Percentiles rank a stretch among this genome's conserved stretches.
Evolutionary conservation across 495 filamentous ascomycete species (phyloP).

Genomic region (Xylaria sp.): DNA sequence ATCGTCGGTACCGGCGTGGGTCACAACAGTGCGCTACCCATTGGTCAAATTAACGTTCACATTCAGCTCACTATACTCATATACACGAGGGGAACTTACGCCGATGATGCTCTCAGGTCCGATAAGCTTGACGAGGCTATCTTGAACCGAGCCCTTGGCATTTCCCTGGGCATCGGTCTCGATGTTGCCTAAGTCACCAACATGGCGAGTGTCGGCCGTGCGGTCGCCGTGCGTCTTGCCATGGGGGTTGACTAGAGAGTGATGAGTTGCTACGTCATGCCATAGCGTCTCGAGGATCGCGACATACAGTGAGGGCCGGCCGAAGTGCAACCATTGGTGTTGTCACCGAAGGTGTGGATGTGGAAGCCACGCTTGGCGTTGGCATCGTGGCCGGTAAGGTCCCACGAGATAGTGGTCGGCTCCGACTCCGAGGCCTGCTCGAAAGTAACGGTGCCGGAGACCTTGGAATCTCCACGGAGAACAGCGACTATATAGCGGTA

Average conservation of each 20-base stretch:
- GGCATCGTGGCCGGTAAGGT: slow-evolving; percentile 90
- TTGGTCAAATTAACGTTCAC: slow-evolving; percentile 31
- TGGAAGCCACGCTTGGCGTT: slow-evolving; percentile 97
- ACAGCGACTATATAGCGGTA: slow-evolving; percentile 73
- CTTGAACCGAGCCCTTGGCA: slow-evolving; percentile 73
- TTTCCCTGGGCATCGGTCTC: slow-evolving; percentile 92
- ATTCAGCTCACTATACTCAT: neutral
- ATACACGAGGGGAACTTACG: slow-evolving; percentile 61
- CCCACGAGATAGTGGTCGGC: slow-evolving; percentile 86
- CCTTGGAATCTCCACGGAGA: slow-evolving; percentile 94
- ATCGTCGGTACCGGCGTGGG: slow-evolving; percentile 94
- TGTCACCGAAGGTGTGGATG: slow-evolving; percentile 98
- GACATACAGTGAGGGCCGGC: slow-evolving; percentile 92
- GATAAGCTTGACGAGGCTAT: slow-evolving; percentile 90
- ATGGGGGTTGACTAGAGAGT: slow-evolving; percentile 85
- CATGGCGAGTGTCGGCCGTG: slow-evolving; percentile 81
- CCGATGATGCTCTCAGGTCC: slow-evolving; percentile 94
- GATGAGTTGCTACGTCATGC: slow-evolving; percentile 18
- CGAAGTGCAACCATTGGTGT: slow-evolving; percentile 99
- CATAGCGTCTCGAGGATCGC: neutral
- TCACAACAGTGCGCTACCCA: slow-evolving; percentile 85
- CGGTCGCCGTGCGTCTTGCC: slow-evolving; percentile 91
- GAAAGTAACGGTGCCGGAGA: slow-evolving; percentile 91
- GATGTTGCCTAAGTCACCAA: slow-evolving; percentile 97
- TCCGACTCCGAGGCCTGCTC: slow-evolving; percentile 83